Evolutionary conservation across 257 asterid species (phyloP), one percentile per base, ranked within the genome.

Genomic region (Agastache rugosa): DNA sequence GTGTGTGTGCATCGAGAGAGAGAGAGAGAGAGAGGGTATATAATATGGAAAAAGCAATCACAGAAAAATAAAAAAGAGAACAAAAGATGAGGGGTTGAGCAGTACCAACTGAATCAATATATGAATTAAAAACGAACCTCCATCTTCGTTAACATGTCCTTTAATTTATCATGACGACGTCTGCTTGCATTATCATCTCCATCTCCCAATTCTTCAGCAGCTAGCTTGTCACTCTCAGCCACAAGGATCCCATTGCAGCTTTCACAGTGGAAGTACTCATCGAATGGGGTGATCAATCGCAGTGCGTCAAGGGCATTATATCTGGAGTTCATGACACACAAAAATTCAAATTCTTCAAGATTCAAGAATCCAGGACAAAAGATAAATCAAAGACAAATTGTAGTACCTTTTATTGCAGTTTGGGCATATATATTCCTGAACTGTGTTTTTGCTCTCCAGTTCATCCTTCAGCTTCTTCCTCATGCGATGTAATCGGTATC

Each of bases 401-500:
- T 51, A 27, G 44, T 67, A 92, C 99, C 93, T 95, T 81, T 84
- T 95, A 67, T 77, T 87, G 87, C 99, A 95, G 80, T 82, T 79
- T 56, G 96, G 96, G 83, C 98, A 95, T 64, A 90, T 83, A 77
- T 95, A 95, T 82, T 92, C 96, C 86, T 88, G 98, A 76, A 95
- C 85, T 25, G 91, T 89, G 74, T 95, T 87, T 86, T 91, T 95
- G 89, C 93, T 87, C 76, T 95, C 99, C 77, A 92, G 78, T 77
- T 92, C 98, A 89, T 95, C 98, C 82, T 89, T 95, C 69, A 95
- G 84, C 84, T 84, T 90, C 84, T 95, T 95, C 83, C 66, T 92
- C 99, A 95, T 92, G 71, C 99, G 90, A 62, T 92, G 94, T 59
- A 95, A 71, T 85, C 99, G 81, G 85, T 95, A 92, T 79, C 99